Evolutionary conservation across 2,329 filamentous ascomycete species (phyloP).

Genomic region (Phaeosphaeria sp.): DNA sequence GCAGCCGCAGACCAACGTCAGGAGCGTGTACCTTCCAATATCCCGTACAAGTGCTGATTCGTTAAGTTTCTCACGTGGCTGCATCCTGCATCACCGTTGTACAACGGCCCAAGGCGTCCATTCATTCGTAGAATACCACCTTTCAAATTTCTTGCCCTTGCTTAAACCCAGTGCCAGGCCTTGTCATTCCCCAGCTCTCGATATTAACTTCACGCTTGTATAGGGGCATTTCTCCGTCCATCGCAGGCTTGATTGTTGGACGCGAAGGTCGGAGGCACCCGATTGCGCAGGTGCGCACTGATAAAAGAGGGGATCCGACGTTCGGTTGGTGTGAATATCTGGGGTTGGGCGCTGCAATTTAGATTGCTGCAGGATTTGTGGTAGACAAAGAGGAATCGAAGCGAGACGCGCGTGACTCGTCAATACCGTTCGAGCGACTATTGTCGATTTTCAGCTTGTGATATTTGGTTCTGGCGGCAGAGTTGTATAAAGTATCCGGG

Average conservation of each 20-base stretch:
- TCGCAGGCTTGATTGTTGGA: not conserved
- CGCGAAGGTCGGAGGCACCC: not conserved
- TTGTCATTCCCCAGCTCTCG: not conserved
- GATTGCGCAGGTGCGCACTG: slow-evolving; percentile 2
- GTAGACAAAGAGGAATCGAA: not conserved
- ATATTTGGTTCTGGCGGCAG: not conserved
- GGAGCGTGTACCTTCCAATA: slow-evolving; percentile 1
- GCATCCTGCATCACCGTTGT: slow-evolving; percentile 9
- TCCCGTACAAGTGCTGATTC: slow-evolving; percentile 16
- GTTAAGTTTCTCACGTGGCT: slow-evolving; percentile 23
- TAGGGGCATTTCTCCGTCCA: slow-evolving; percentile 6
- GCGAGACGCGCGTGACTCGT: slow-evolving; percentile 5
- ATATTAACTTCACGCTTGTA: slow-evolving; percentile 1
- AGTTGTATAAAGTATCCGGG: slow-evolving; percentile 7
- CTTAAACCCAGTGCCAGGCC: not conserved
- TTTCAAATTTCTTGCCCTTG: slow-evolving; percentile 1
- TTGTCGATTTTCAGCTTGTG: slow-evolving; percentile 1
- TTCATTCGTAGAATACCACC: not conserved
- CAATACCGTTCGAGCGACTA: not conserved
- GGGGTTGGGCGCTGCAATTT: slow-evolving; percentile 3
- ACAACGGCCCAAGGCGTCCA: slow-evolving; percentile 10
- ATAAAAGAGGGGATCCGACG: slow-evolving; percentile 9
- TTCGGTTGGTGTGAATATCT: slow-evolving; percentile 2
- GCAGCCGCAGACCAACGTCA: not conserved
- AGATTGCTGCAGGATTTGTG: slow-evolving; percentile 1